Evolutionary conservation across 2,329 filamentous ascomycete genomes (phyloP).

Genomic region (Pseudogymnoascus sp.): DNA sequence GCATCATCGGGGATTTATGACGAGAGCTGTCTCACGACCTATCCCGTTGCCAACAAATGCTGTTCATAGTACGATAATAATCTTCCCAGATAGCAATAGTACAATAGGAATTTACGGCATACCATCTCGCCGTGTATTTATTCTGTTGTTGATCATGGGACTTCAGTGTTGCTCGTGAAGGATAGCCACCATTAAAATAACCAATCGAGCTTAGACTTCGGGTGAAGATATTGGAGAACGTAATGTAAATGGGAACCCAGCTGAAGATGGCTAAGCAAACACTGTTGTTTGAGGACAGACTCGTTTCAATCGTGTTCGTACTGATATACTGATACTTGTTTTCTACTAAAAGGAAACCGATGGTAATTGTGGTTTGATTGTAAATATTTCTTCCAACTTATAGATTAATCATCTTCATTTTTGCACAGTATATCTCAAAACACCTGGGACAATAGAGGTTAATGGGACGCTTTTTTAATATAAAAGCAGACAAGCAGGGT

Average conservation of each 20-base stretch:
- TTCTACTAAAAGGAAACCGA: no score
- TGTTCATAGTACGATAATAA: neutral
- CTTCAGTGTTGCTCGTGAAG: neutral
- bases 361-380: no score
- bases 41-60: neutral
- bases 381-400: neutral
- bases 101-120: no score
- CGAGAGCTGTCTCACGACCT: constrained; percentile 18
- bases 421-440: neutral
- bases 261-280: no score
- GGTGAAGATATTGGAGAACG: no score
- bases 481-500: neutral
- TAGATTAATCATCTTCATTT: neutral
- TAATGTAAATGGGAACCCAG: no score
- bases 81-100: neutral
- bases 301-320: no score
- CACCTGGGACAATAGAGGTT: no score
- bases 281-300: no score
- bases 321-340: no score
- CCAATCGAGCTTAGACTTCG: no score
- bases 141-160: neutral
- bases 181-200: no score
- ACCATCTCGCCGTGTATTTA: neutral
- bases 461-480: neutral
- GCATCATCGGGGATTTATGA: constrained; percentile 24